These are phyloP conservation scores for Aspergillus quadrilineatus DNA, from an alignment of 2,329 filamentous ascomycete genomes.

Conservation along the genomic window DNA sequence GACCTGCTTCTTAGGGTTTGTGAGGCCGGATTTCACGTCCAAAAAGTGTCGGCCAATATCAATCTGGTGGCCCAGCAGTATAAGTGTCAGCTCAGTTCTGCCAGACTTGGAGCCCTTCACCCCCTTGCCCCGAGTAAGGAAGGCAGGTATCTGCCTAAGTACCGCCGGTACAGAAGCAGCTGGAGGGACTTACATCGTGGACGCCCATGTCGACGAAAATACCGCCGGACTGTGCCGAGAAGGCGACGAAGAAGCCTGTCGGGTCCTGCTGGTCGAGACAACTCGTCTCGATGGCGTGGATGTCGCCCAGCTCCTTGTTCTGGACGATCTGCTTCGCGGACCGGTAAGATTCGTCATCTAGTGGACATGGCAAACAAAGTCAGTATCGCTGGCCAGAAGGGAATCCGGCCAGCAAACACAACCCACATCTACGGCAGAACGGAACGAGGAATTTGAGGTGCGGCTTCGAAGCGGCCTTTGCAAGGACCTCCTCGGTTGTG, in stretches of 20 bases:
- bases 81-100: too few relatives aligned
- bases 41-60: slow-evolving; percentile 10
- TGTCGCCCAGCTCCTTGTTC: slow-evolving; percentile 1
- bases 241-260: slow-evolving; percentile 34
- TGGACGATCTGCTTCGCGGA: slow-evolving; percentile 4
- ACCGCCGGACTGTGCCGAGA: slow-evolving; percentile 34
- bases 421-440: slow-evolving; percentile 10
- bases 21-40: slow-evolving; percentile 8
- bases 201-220: slow-evolving; percentile 37
- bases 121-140: background rate
- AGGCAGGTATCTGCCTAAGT: too few relatives aligned
- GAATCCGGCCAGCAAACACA: background rate
- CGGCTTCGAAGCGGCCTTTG: slow-evolving; percentile 11
- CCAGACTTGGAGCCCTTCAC: too few relatives aligned
- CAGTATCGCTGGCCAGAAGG: background rate
- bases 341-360: slow-evolving; percentile 13
- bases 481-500: slow-evolving; percentile 10
- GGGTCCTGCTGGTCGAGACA: slow-evolving; percentile 11
- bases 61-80: background rate
- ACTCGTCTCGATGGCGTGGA: slow-evolving; percentile 9
- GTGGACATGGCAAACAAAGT: background rate
- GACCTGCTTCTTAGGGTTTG: slow-evolving; percentile 12
- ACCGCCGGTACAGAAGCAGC: background rate
- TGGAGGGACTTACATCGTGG: slow-evolving; percentile 28
- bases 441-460: slow-evolving; percentile 14